Conservation (phyloP, 75 land plant genomes). For the Sequoia sempervirens region DNA sequence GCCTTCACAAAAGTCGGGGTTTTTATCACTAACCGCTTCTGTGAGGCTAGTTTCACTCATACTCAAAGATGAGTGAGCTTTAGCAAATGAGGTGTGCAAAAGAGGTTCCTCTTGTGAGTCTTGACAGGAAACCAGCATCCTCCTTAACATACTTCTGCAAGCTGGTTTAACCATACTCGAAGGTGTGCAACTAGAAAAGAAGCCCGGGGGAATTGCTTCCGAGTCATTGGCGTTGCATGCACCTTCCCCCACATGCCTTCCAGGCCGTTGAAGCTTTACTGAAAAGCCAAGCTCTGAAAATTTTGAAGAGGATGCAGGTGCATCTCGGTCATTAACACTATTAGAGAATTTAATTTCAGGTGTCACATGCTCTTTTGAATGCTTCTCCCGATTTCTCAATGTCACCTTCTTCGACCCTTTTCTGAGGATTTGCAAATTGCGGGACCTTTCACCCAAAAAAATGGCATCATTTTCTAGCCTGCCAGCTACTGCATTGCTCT, state of each 20-base stretch:
- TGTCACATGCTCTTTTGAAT: background rate
- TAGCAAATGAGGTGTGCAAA: background rate
- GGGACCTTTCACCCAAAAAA: constrained; percentile 8
- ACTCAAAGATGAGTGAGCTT: background rate
- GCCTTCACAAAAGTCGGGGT: background rate
- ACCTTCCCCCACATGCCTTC: background rate
- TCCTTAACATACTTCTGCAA: constrained; percentile 7
- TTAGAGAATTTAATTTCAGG: too few species aligned
- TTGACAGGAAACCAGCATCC: background rate
- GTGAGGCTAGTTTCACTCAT: background rate
- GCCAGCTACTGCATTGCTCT: constrained; percentile 1
- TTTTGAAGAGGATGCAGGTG: background rate
- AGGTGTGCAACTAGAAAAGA: constrained; percentile 7
- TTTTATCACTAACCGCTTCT: background rate
- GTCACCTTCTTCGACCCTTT: background rate
- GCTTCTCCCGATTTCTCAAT: background rate
- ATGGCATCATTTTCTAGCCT: constrained; percentile 6
- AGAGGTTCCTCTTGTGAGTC: background rate
- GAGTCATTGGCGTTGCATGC: background rate
- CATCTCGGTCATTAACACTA: background rate
- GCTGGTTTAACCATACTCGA: constrained; percentile 6
- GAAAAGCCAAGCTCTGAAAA: constrained; percentile 10
- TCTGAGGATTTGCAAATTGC: background rate
- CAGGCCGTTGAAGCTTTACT: constrained; percentile 8
- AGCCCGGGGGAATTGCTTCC: constrained; percentile 8